Evolutionary conservation across 1,139 yeast genomes (phyloP).

Genomic region (Petasospora fabianii): DNA sequence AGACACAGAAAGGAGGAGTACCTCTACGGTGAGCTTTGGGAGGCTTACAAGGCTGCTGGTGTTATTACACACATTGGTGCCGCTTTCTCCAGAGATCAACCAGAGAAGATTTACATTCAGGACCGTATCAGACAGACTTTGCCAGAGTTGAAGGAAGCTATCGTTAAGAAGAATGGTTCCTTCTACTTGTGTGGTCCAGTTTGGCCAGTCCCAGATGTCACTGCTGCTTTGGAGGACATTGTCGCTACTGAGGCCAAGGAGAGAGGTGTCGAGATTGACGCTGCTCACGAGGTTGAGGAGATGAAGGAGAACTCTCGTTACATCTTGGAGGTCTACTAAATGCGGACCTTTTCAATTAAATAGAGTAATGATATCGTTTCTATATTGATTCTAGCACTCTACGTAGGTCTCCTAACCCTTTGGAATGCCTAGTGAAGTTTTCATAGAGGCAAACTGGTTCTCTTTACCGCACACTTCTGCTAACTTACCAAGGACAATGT

Average conservation of each 20-base stretch:
- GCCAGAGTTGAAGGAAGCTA: slow-evolving; percentile 71
- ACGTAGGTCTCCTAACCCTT: no score
- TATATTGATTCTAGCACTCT: no score
- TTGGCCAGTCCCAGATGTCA: slow-evolving; percentile 98
- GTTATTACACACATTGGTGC: slow-evolving; percentile 94
- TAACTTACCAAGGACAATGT: no score
- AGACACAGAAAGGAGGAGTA: slow-evolving; percentile 96
- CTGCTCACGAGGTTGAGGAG: slow-evolving; percentile 80
- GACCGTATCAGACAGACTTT: slow-evolving; percentile 83
- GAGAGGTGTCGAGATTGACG: slow-evolving; percentile 66
- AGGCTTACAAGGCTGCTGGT: slow-evolving; percentile 91
- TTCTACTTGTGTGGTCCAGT: slow-evolving; percentile 99
- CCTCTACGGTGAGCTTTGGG: slow-evolving; percentile 96
- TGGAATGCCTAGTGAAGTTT: no score
- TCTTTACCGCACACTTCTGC: no score
- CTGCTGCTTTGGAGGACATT: slow-evolving; percentile 85
- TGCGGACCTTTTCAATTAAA: no score
- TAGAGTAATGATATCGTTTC: no score
- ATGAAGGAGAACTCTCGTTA: slow-evolving; percentile 92
- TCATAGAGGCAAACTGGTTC: no score
- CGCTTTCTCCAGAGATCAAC: slow-evolving; percentile 97
- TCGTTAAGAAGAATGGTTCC: slow-evolving; percentile 75
- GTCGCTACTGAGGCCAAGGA: slow-evolving; percentile 65
- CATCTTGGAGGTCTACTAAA: slow-evolving; percentile 84
- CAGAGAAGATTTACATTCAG: slow-evolving; percentile 90